phyloP scores from a whole-genome alignment of 345 rosid species.

The Fremontodendron californicum region DNA sequence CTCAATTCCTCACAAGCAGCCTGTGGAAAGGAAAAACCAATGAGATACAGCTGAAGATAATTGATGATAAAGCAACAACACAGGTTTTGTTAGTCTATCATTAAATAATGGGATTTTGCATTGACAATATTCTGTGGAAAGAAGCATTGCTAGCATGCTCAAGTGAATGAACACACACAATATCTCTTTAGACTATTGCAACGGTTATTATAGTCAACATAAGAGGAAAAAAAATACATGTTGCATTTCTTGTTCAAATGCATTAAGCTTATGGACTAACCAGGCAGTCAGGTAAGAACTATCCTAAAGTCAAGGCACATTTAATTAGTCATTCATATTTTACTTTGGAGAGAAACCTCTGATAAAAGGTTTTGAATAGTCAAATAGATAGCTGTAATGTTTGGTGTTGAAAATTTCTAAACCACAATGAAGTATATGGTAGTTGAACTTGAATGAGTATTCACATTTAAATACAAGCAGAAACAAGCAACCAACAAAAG shows the following conservation, averaged over 20 bases:
- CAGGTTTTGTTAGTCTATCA: slow-evolving; percentile 1
- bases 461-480: background rate
- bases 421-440: background rate
- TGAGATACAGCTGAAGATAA: background rate
- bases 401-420: background rate
- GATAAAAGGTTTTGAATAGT: background rate
- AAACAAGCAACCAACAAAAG: slow-evolving; percentile 1
- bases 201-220: background rate
- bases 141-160: background rate
- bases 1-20: slow-evolving; percentile 94
- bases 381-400: background rate
- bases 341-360: background rate
- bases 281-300: background rate
- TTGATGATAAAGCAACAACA: background rate
- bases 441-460: background rate
- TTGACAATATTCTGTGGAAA: background rate
- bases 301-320: background rate
- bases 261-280: background rate
- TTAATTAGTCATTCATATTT: background rate
- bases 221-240: background rate
- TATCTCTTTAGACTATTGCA: background rate
- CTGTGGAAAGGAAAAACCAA: slow-evolving; percentile 34
- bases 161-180: background rate
- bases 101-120: background rate
- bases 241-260: background rate